phyloP scores from a whole-genome alignment of 805 yeast species.

The Suhomyces xylopsoci region DNA sequence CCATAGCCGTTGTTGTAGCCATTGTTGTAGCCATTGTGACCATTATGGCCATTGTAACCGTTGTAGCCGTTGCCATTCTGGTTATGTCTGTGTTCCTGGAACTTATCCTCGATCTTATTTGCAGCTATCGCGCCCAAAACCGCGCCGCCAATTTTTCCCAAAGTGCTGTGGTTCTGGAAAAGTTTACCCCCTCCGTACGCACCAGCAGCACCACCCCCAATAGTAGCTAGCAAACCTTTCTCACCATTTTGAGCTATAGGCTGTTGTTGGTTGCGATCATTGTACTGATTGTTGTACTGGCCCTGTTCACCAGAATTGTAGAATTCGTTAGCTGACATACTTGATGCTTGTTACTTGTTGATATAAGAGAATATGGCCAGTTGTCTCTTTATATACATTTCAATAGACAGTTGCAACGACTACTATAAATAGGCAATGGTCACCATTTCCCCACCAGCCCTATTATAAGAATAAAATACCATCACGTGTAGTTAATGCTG shows the following conservation, averaged over 20 bases:
- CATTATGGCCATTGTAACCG: constrained; percentile 6
- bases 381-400: not conserved
- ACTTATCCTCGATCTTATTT: constrained; percentile 23
- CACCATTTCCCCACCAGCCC: not conserved
- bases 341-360: too few species aligned
- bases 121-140: constrained; percentile 28
- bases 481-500: not conserved
- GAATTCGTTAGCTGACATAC: constrained; percentile 28
- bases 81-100: constrained; percentile 10
- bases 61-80: constrained; percentile 9
- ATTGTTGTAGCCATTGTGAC: not conserved
- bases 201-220: constrained; percentile 31
- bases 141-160: constrained; percentile 29
- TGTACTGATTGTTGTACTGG: constrained; percentile 18
- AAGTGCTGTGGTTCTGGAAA: constrained; percentile 21
- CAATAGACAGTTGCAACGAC: not conserved
- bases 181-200: constrained; percentile 27
- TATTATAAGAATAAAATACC: not conserved
- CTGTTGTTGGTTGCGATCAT: constrained; percentile 10
- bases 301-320: constrained; percentile 24
- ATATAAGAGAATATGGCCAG: not conserved
- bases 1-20: not conserved
- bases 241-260: constrained; percentile 19
- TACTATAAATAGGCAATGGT: not conserved
- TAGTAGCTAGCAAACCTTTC: constrained; percentile 23